phyloP scores from a whole-genome alignment of 345 rosid genomes.

The Eucalyptus melliodora region DNA sequence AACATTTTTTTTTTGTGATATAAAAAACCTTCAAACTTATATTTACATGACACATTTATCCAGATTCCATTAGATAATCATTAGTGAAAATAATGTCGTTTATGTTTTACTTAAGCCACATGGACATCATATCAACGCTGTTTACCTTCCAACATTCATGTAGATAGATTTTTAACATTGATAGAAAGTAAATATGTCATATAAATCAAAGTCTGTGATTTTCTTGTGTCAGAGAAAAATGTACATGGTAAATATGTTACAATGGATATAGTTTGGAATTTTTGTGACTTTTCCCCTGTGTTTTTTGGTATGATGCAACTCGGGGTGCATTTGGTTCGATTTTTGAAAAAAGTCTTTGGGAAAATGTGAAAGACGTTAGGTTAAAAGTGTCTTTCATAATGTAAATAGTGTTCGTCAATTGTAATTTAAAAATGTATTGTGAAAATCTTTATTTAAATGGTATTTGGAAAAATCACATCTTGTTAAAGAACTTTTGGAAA shows the following conservation, averaged over 20 bases:
- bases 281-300: accelerated
- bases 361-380: background rate
- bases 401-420: background rate
- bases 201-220: accelerated
- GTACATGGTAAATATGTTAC: background rate
- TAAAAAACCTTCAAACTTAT: too few relatives aligned
- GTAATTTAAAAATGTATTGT: background rate
- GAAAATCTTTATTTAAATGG: background rate
- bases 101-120: background rate
- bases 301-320: background rate
- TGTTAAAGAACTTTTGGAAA: background rate
- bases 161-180: too few relatives aligned
- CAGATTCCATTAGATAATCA: too few relatives aligned
- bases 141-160: background rate
- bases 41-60: too few relatives aligned
- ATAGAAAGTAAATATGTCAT: too few relatives aligned
- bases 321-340: accelerated
- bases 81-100: too few relatives aligned
- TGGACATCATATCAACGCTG: accelerated
- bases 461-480: background rate
- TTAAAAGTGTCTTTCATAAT: background rate
- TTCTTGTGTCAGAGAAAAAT: background rate
- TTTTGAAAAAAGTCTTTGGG: background rate
- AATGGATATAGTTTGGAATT: too few relatives aligned
- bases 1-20: too few relatives aligned